Evolutionary conservation across 257 asterid species (phyloP).

Genomic region (Gardenia jasminoides): DNA sequence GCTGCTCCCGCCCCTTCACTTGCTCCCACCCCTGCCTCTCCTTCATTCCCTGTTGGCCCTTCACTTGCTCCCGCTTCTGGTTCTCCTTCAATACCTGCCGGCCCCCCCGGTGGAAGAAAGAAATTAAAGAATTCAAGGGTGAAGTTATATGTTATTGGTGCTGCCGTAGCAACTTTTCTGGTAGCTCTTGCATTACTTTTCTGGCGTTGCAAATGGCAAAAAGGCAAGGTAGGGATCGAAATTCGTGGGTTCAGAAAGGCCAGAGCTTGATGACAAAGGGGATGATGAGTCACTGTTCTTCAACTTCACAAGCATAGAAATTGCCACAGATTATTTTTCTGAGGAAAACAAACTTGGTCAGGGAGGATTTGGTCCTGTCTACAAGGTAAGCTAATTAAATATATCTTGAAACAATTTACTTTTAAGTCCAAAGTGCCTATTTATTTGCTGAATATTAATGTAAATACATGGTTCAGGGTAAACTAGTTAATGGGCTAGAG

Average conservation of each 20-base stretch:
- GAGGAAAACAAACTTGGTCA: not conserved
- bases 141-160: too few species aligned
- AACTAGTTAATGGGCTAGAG: not conserved
- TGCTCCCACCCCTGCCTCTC: too few species aligned
- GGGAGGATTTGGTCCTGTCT: slow-evolving; percentile 6
- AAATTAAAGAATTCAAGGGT: too few species aligned
- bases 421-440: not conserved
- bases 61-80: too few species aligned
- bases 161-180: too few species aligned
- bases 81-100: too few species aligned
- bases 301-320: not conserved
- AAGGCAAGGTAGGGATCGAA: too few species aligned
- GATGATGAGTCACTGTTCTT: not conserved
- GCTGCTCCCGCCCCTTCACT: not conserved
- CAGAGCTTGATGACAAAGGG: not conserved
- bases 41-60: too few species aligned
- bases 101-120: too few species aligned
- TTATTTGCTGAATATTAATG: too few species aligned
- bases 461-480: not conserved
- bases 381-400: not conserved
- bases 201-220: too few species aligned
- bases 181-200: too few species aligned
- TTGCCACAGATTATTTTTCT: not conserved
- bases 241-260: not conserved
- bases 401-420: not conserved